Conservation (phyloP, 1,284 basidiomycete species). For the Lentinula novae-zelandiae region DNA sequence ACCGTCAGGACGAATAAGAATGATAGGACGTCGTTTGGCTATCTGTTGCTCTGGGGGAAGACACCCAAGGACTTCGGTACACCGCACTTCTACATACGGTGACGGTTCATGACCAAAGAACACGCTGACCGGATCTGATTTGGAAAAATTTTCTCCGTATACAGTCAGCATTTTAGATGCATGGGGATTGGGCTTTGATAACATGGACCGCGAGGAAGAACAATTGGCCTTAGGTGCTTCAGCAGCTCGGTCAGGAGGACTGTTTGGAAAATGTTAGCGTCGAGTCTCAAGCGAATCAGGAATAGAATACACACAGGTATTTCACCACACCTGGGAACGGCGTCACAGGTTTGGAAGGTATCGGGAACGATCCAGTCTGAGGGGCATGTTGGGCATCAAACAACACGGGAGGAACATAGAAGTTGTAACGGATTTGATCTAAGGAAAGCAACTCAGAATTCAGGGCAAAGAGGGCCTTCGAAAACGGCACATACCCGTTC, state of each 20-base stretch:
- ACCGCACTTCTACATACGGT: conserved; percentile 83
- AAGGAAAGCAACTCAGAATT: conserved; percentile 16
- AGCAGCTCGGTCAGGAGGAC: conserved; percentile 73
- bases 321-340: conserved; percentile 84
- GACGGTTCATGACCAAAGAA: conserved; percentile 90
- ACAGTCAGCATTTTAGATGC: conserved; percentile 77
- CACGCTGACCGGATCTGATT: conserved; percentile 71
- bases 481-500: conserved; percentile 58
- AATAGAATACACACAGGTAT: conserved; percentile 46
- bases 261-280: neutral
- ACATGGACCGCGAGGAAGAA: conserved; percentile 55
- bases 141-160: conserved; percentile 88
- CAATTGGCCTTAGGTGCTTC: conserved; percentile 70
- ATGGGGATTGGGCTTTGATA: conserved; percentile 71
- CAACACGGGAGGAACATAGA: conserved; percentile 84
- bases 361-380: conserved; percentile 65
- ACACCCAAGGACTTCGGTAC: conserved; percentile 83
- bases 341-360: conserved; percentile 79
- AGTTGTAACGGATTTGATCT: conserved; percentile 89
- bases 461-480: conserved; percentile 3
- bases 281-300: neutral
- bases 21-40: conserved; percentile 71
- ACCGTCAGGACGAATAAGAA: conserved; percentile 86
- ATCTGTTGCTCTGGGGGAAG: conserved; percentile 65
- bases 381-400: conserved; percentile 71